These are phyloP conservation scores for Trypanosoma grayi DNA, from an alignment of 208 protist genomes.

Conservation along the genomic window DNA sequence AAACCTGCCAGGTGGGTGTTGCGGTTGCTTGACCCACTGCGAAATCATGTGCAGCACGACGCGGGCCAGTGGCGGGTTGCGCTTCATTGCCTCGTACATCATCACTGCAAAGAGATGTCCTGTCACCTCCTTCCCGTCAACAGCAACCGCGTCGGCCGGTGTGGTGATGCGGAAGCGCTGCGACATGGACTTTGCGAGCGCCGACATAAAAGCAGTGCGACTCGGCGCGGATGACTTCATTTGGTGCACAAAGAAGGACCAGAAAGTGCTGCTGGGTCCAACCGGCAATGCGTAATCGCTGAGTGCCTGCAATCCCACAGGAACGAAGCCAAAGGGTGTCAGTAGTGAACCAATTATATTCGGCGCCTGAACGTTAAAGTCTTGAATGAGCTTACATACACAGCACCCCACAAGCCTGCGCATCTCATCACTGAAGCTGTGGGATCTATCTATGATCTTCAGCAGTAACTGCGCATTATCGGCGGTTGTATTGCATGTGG, in stretches of 20 bases:
- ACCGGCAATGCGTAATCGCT: constrained; percentile 77
- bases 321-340: constrained; percentile 74
- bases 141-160: constrained; percentile 60
- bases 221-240: constrained; percentile 81
- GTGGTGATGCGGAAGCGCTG: constrained; percentile 78
- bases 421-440: constrained; percentile 81
- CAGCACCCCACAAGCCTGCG: constrained; percentile 86
- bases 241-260: constrained; percentile 83
- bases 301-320: constrained; percentile 60
- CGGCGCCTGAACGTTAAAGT: constrained; percentile 87
- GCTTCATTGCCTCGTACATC: constrained; percentile 89
- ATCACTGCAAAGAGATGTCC: constrained; percentile 82
- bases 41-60: constrained; percentile 85
- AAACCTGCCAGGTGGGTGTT: constrained; percentile 75
- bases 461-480: constrained; percentile 89
- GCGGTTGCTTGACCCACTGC: constrained; percentile 76
- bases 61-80: constrained; percentile 70
- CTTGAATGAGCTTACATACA: constrained; percentile 88
- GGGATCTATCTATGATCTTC: constrained; percentile 78
- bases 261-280: constrained; percentile 82
- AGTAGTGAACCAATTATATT: constrained; percentile 80
- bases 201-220: constrained; percentile 80
- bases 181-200: constrained; percentile 78
- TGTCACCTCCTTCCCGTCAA: constrained; percentile 51
- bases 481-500: constrained; percentile 60